phyloP scores from a whole-genome alignment of 1,284 basidiomycete species.

The Ustilago nuda region DNA sequence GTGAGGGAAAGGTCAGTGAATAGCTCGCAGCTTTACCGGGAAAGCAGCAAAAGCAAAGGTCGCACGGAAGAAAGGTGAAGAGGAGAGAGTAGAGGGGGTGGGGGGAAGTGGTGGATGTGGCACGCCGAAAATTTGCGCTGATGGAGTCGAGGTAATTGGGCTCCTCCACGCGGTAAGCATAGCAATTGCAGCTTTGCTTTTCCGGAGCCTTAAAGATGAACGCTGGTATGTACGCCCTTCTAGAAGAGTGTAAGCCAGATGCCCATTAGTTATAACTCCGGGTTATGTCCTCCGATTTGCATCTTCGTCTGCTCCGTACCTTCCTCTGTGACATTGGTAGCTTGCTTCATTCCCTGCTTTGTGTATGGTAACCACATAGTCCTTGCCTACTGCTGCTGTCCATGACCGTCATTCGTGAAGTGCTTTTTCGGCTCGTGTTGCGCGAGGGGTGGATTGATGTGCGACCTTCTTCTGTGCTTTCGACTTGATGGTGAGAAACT shows the following conservation, averaged over 20 bases:
- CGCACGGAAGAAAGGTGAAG: not conserved
- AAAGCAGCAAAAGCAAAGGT: constrained; percentile 1
- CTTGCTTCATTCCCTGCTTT: too few relatives aligned
- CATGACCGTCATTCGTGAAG: not conserved
- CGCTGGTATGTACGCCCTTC: constrained; percentile 39
- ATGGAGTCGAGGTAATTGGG: constrained; percentile 23
- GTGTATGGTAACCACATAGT: not conserved
- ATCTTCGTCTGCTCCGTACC: not conserved
- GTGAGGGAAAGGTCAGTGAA: constrained; percentile 1
- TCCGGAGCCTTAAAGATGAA: constrained; percentile 69
- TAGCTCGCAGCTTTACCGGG: not conserved
- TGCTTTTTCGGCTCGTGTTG: too few relatives aligned
- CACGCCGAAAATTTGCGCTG: constrained; percentile 55
- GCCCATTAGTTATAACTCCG: constrained; percentile 69
- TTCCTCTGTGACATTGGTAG: too few relatives aligned
- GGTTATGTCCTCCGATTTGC: not conserved
- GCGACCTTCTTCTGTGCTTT: constrained; percentile 7
- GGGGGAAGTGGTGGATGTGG: constrained; percentile 26
- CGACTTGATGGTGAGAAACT: constrained; percentile 38
- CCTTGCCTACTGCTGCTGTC: not conserved
- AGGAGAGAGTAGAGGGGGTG: not conserved
- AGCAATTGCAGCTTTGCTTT: constrained; percentile 58
- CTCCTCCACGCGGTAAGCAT: constrained; percentile 54
- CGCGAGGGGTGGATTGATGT: not conserved
- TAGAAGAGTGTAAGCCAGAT: constrained; percentile 37